Evolutionary conservation across 2,329 filamentous ascomycete genomes (phyloP).

Genomic region (Aspergillus ibericus): DNA sequence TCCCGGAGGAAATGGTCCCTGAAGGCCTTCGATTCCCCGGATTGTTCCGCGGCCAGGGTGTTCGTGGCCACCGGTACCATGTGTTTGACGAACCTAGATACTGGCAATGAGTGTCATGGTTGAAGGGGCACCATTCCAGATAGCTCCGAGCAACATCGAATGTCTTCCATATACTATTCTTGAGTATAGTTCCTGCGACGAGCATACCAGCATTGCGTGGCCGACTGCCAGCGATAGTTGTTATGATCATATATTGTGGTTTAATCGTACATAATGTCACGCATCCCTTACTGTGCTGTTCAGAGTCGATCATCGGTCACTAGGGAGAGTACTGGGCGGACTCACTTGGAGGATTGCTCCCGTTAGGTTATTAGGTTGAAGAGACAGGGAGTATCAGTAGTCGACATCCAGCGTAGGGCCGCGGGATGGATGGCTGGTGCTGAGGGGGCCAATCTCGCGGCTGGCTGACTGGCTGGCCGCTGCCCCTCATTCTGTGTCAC

Average conservation of each 20-base stretch:
- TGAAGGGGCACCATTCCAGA: neutral
- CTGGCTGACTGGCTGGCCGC: neutral
- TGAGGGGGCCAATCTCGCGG: neutral
- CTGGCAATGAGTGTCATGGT: constrained; percentile 38
- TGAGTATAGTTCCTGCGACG: constrained; percentile 9
- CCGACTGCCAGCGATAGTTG: neutral
- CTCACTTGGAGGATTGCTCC: too few species aligned
- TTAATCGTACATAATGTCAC: constrained; percentile 4
- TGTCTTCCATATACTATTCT: constrained; percentile 3
- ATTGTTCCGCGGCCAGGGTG: constrained; percentile 80
- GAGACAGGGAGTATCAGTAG: neutral
- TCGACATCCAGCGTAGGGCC: too few species aligned
- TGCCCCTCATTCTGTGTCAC: neutral
- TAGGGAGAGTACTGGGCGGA: too few species aligned
- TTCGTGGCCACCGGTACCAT: constrained; percentile 87
- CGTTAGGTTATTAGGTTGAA: too few species aligned
- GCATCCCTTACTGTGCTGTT: neutral
- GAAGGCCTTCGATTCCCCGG: constrained; percentile 78
- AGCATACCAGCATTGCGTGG: constrained; percentile 8
- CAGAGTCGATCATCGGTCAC: neutral
- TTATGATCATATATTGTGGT: constrained; percentile 11
- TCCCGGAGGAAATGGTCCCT: constrained; percentile 72
- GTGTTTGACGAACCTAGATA: constrained; percentile 92
- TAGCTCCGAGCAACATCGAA: neutral
- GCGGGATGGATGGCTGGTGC: neutral